Conservation (phyloP, 1,139 yeast species). For the Nadsonia starkeyi-henricii region DNA sequence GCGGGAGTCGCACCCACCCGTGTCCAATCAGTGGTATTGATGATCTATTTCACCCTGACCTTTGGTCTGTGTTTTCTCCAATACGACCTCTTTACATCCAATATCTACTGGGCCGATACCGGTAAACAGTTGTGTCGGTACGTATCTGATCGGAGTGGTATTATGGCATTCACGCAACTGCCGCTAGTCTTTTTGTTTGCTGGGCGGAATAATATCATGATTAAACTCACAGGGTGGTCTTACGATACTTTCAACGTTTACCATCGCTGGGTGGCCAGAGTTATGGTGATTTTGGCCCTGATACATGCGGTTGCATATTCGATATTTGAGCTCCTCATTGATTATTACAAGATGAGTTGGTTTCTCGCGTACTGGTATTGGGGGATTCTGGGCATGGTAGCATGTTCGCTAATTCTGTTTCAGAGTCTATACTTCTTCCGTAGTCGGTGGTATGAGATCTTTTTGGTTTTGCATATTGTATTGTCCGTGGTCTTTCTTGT, state of each 20-base stretch:
- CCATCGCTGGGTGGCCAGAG: conserved; percentile 57
- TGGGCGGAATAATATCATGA: conserved; percentile 55
- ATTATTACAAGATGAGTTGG: neutral
- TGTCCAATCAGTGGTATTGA: conserved; percentile 36
- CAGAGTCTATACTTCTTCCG: conserved; percentile 23
- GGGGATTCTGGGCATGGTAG: conserved; percentile 25
- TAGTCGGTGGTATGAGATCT: conserved; percentile 29
- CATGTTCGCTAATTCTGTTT: conserved; percentile 16
- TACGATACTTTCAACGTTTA: conserved; percentile 44
- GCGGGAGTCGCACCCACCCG: conserved; percentile 44
- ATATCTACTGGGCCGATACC: conserved; percentile 23
- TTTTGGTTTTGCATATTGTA: conserved; percentile 29
- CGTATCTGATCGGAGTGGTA: conserved; percentile 49
- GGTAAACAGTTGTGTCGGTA: conserved; percentile 33
- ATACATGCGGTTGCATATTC: conserved; percentile 14
- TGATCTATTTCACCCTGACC: conserved; percentile 31
- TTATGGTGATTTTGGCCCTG: conserved; percentile 32
- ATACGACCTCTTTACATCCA: conserved; percentile 28
- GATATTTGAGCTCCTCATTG: neutral
- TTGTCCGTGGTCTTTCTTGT: conserved; percentile 24
- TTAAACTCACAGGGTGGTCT: conserved; percentile 53
- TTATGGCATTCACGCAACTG: conserved; percentile 32
- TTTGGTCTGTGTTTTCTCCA: conserved; percentile 27
- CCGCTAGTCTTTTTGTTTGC: conserved; percentile 45
- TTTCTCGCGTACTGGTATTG: conserved; percentile 24